Evolutionary conservation across 331 rosid species (phyloP).

Genomic region (Cydonia oblonga): DNA sequence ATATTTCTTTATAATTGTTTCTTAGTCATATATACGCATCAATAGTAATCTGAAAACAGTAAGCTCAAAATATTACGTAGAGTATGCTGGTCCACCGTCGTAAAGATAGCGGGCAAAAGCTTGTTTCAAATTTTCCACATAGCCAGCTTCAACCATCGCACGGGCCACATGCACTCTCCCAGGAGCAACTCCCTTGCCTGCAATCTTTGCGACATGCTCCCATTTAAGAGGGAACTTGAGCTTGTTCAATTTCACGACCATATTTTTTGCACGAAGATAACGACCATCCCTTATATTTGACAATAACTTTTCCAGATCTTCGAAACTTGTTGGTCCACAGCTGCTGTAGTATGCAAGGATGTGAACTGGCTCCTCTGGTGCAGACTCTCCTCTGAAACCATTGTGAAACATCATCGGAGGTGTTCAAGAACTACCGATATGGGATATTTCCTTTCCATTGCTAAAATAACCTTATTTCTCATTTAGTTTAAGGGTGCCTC

Average conservation of each 20-base stretch:
- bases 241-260: constrained; percentile 71
- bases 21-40: neutral
- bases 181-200: constrained; percentile 95
- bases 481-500: neutral
- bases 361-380: constrained; percentile 84
- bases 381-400: constrained; percentile 52
- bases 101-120: constrained; percentile 84
- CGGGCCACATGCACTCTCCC: constrained; percentile 94
- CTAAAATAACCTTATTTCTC: neutral
- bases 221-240: constrained; percentile 80
- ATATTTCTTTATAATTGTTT: neutral
- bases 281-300: constrained; percentile 88
- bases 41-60: constrained; percentile 1
- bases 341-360: constrained; percentile 93
- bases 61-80: constrained; percentile 51
- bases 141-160: constrained; percentile 89
- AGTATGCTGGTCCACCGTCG: constrained; percentile 97
- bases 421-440: neutral
- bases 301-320: constrained; percentile 58
- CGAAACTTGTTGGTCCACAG: constrained; percentile 66
- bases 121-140: constrained; percentile 80
- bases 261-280: constrained; percentile 72
- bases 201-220: constrained; percentile 88
- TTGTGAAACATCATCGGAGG: constrained; percentile 9
- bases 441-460: neutral